Conservation (phyloP, 768 basidiomycete species). For the Jaapia argillacea region DNA sequence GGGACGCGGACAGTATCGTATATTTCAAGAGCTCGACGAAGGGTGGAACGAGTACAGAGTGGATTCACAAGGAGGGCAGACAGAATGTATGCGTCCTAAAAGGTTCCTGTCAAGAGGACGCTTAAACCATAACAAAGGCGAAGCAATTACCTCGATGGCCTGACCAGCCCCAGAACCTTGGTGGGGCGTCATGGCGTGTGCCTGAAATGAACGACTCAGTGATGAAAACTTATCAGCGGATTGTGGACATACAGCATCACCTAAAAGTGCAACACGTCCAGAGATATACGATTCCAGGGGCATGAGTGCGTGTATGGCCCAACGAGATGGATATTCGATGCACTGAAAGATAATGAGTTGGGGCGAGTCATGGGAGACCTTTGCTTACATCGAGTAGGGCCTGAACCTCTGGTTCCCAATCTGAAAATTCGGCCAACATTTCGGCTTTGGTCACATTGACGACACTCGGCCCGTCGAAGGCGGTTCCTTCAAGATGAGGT, state of each 20-base stretch:
- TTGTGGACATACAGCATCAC: conserved; percentile 16
- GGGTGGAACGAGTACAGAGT: conserved; percentile 12
- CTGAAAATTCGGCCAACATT: conserved; percentile 6
- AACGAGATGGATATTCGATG: conserved; percentile 8
- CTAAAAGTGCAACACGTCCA: conserved; percentile 16
- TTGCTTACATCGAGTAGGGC: conserved; percentile 13
- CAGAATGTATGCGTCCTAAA: conserved; percentile 20
- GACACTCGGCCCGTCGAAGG: conserved; percentile 12
- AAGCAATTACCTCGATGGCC: conserved; percentile 33
- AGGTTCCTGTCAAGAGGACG: background rate
- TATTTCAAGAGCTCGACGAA: conserved; percentile 16
- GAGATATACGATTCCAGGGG: conserved; percentile 14
- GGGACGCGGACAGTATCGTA: conserved; percentile 24
- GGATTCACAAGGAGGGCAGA: conserved; percentile 18
- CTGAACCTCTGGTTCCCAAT: conserved; percentile 14
- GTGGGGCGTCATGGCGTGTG: conserved; percentile 37
- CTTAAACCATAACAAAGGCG: background rate
- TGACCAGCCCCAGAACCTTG: conserved; percentile 40
- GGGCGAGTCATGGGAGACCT: background rate
- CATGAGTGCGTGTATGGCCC: conserved; percentile 14
- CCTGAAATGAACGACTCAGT: conserved; percentile 14
- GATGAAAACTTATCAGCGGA: background rate
- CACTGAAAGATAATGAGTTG: conserved; percentile 3
- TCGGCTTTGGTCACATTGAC: conserved; percentile 9
- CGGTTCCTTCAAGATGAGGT: conserved; percentile 9